These are phyloP conservation scores for Tremella mesenterica DNA, from an alignment of 768 basidiomycete species.

Conservation along the genomic window DNA sequence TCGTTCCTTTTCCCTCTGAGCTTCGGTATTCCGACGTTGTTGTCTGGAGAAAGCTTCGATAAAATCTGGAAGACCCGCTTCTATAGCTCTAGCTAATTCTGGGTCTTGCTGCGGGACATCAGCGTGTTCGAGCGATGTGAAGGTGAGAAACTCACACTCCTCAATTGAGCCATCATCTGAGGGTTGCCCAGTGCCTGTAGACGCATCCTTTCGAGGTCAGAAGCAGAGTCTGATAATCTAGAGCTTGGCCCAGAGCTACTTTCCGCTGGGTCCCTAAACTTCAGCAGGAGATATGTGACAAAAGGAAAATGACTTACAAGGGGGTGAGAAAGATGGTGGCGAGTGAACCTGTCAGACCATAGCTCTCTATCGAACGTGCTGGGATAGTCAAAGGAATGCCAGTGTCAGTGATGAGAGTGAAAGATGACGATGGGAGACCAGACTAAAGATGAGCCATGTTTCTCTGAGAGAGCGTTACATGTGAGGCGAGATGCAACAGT, in stretches of 20 bases:
- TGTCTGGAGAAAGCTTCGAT: constrained; percentile 52
- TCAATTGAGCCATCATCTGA: constrained; percentile 62
- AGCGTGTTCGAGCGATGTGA: neutral
- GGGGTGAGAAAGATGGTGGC: constrained; percentile 33
- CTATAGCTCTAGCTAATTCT: constrained; percentile 66
- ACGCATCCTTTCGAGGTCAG: constrained; percentile 84
- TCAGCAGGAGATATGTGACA: neutral
- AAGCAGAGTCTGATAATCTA: constrained; percentile 5
- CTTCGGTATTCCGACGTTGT: constrained; percentile 14
- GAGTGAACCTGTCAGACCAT: constrained; percentile 32
- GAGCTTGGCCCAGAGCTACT: constrained; percentile 2
- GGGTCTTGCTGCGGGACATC: constrained; percentile 57
- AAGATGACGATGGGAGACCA: constrained; percentile 15
- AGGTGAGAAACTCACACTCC: constrained; percentile 50
- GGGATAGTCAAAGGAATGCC: constrained; percentile 26
- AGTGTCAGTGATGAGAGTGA: constrained; percentile 27
- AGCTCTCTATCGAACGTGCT: constrained; percentile 25
- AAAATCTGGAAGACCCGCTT: constrained; percentile 62
- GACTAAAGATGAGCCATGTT: constrained; percentile 17
- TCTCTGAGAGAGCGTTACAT: neutral
- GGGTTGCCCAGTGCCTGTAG: constrained; percentile 81
- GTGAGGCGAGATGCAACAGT: neutral
- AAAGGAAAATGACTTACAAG: constrained; percentile 18
- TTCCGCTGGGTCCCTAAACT: neutral
- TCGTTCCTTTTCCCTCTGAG: constrained; percentile 52